These are phyloP conservation scores for Exserohilum rostratum DNA, from an alignment of 2,329 filamentous ascomycete species.

Conservation along the genomic window DNA sequence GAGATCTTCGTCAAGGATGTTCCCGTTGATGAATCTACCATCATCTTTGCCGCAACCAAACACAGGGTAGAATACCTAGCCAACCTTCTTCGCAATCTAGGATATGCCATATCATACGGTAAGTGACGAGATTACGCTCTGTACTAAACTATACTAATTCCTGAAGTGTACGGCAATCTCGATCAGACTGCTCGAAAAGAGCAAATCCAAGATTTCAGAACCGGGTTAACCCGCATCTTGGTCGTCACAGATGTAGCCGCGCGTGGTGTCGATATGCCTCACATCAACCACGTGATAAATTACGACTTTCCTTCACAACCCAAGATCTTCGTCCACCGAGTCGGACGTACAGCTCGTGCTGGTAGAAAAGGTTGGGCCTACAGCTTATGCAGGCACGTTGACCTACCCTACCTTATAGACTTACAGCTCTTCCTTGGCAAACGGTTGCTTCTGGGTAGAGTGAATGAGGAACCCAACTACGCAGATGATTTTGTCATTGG, in stretches of 20 bases:
- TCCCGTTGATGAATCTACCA: conserved; percentile 88
- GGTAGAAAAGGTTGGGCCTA: conserved; percentile 94
- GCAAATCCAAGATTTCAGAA: conserved; percentile 88
- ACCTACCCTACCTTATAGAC: conserved; percentile 90
- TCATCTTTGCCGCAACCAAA: conserved; percentile 93
- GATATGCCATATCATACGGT: conserved; percentile 84
- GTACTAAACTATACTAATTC: conserved; percentile 3
- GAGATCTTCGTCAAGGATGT: conserved; percentile 66
- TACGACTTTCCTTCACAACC: conserved; percentile 97
- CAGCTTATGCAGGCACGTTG: conserved; percentile 83
- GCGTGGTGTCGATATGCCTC: conserved; percentile 95
- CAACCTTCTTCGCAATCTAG: conserved; percentile 76
- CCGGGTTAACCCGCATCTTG: conserved; percentile 83
- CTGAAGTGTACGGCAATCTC: conserved; percentile 80
- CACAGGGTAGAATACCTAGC: conserved; percentile 96
- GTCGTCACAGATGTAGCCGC: conserved; percentile 97
- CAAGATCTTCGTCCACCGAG: conserved; percentile 95
- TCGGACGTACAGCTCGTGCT: conserved; percentile 93
- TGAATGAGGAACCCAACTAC: conserved; percentile 68
- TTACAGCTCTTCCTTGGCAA: conserved; percentile 93
- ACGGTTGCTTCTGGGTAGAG: conserved; percentile 75
- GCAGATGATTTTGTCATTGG: conserved; percentile 85
- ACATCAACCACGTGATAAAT: conserved; percentile 96
- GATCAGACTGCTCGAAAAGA: conserved; percentile 93
- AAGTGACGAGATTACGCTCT: conserved; percentile 4